Conservation (phyloP, 2,329 filamentous ascomycete species). For the Alternaria arborescens region DNA sequence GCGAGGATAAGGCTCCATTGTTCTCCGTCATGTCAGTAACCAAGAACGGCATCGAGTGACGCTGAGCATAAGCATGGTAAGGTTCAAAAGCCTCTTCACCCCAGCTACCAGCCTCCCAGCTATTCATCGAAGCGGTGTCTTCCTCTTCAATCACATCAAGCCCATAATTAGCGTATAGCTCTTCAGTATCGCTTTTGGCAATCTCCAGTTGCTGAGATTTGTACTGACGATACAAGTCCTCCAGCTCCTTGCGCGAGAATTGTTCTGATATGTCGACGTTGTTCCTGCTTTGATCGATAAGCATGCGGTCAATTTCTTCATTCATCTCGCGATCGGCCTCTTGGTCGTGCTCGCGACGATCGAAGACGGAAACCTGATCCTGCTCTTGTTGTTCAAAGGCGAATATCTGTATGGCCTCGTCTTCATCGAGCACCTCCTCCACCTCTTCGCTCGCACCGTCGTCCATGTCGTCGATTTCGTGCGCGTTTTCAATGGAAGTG, state of each 20-base stretch:
- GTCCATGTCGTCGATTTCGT: not conserved
- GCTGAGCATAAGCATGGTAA: not conserved
- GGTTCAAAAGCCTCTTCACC: not conserved
- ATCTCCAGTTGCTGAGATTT: conserved; percentile 5
- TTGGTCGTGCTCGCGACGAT: not conserved
- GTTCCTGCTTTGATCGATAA: not conserved
- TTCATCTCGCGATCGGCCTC: not conserved
- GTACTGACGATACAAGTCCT: not conserved
- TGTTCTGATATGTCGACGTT: not conserved
- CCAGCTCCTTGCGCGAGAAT: conserved; percentile 4
- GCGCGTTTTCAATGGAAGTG: conserved; percentile 6
- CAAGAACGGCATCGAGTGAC: not conserved
- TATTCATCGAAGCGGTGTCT: not conserved
- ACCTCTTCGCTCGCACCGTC: not conserved
- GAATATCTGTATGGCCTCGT: not conserved
- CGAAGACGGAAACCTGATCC: not conserved
- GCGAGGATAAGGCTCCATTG: not conserved
- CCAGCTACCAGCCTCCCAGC: not conserved
- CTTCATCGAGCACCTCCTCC: not conserved
- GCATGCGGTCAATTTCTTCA: conserved; percentile 1
- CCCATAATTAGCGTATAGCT: not conserved
- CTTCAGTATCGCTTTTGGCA: not conserved
- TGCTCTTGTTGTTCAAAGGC: not conserved
- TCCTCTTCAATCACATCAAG: not conserved
- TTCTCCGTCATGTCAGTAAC: not conserved